Evolutionary conservation across 106 monocot species (phyloP).

Genomic region (Xerophyta viscosa): DNA sequence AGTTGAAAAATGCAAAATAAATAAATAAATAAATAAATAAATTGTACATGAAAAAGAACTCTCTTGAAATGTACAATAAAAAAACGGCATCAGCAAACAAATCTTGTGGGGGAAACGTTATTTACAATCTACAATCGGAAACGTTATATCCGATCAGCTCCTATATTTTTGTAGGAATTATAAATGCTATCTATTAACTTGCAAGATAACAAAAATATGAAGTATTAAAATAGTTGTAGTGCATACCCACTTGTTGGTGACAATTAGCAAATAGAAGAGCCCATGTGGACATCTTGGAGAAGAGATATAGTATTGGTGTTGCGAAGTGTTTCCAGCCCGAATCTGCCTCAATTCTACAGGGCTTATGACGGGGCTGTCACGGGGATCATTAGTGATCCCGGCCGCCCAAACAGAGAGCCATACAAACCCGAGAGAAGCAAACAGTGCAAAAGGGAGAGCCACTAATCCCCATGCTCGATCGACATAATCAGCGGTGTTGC

Average conservation of each 20-base stretch:
- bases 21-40: too few relatives aligned
- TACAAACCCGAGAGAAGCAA: conserved; percentile 49
- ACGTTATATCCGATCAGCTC: too few relatives aligned
- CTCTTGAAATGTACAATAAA: too few relatives aligned
- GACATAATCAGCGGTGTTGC: conserved; percentile 60
- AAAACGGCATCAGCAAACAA: too few relatives aligned
- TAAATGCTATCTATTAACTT: too few relatives aligned
- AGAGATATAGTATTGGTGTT: conserved; percentile 28
- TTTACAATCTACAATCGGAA: too few relatives aligned
- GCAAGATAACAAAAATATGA: too few relatives aligned
- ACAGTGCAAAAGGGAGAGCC: conserved; percentile 66
- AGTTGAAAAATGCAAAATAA: too few relatives aligned
- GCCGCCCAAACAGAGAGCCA: conserved; percentile 55
- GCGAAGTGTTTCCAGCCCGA: conserved; percentile 32
- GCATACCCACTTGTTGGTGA: conserved; percentile 91
- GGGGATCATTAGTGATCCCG: conserved; percentile 37
- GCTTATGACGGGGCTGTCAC: conserved; percentile 35
- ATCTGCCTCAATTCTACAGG: conserved; percentile 34
- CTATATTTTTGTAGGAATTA: too few relatives aligned
- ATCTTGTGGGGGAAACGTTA: too few relatives aligned
- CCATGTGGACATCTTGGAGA: conserved; percentile 71
- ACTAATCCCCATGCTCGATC: conserved; percentile 34
- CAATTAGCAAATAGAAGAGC: conserved; percentile 76
- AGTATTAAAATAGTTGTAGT: too few relatives aligned
- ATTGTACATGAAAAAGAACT: too few relatives aligned